Base-by-base conservation (phyloP, 2,329 filamentous ascomycete genomes). In the Colletotrichum camelliae region DNA sequence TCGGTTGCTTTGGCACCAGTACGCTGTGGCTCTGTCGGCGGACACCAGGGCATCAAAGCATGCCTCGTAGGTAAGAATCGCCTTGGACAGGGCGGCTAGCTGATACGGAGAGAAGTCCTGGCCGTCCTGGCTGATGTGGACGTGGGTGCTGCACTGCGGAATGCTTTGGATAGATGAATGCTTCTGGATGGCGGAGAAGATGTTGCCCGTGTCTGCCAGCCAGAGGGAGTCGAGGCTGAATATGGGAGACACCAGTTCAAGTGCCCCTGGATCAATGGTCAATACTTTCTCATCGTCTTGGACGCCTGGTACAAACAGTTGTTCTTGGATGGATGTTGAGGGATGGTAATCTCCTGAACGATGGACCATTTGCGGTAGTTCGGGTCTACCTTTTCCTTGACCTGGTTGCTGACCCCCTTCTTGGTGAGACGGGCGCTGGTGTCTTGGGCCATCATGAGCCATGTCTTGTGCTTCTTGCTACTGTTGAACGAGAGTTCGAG, bases 351-450 rank as follows among this genome's bases (percentile, higher is more conserved):
- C 66, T 86, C 85, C 15, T 79, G 83, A 6, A 83, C 80, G 48
- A 86, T 81, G 35, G 82, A 84, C 84, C 85, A 86, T 66, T 84
- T 81, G 55, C 77, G 67, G 77, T 86, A 86, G 57, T 82, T 81
- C 35, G 81, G 81, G 5, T 74, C 60, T 5, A 80, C 78, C 67
- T 82, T 81, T 65, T 83, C 80, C 67, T 82, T 81, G 72, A 86
- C 74, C 57, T 85, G 83, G 76, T 84, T 85, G 48, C 65, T 43
- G 29, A 86, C 80, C 2, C 82, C 82, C 13, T 81, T 83, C 43
- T 81, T 80, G 21, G 35, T 10, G 8, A 86, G 81, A 15, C 79
- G 78, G 73, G 79, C 77, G 79, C 82, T 82, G 24, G 85, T 78
- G 31, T 85, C 82, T 13, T 81, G 77, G 13, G 84, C 84, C n/a